Base-by-base conservation (phyloP, 1,139 yeast genomes). In the Nakaseomyces delphensis region DNA sequence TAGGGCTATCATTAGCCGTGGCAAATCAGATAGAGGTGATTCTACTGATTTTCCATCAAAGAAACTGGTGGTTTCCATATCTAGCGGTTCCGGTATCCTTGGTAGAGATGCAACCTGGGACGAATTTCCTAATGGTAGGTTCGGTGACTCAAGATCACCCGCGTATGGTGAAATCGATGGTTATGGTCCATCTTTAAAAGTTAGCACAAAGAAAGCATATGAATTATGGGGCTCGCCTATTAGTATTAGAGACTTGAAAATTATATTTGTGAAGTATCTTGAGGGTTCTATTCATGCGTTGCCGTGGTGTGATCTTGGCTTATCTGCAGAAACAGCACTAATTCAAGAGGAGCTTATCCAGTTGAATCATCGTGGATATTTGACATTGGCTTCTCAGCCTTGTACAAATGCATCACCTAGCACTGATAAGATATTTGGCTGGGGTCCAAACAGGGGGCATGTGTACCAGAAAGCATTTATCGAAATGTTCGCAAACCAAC, bases 91-190 rank as follows among this genome's bases (percentile, higher is more conserved):
- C 51, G 95, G 95, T 36, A 76, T 83, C 2, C 61, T 85, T 36
- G 95, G 96, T 20, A 78, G 89, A 51, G 94, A 85, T 62, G 96
- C 96, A 8, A 85, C 93, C 2, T 91, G 98, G 98, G 98, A 91
- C 68, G 98, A 91, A 57, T 91, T 86, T 63, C 95, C 97, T 14
- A 91, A 91, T 60, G 98, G 98, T 56, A 76, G 98, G 66, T 91
- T 87, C 63, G 96, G 98, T 64, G 96, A 93, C 64, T 86, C 97
- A 0, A 73, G 94, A 53, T 87, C 97, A 27, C 98, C 98, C 4
- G 91, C 98, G 0, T 91, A 83, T 64, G 98, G 98, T 66, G 96
- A 89, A 63, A 84, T 89, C 56, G 96, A 89, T 60, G 98, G 97
- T 27, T 91, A 91, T 63, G 97, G 98, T 1, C 95, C 96, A 1